Evolutionary conservation across 2,329 filamentous ascomycete species (phyloP).

Genomic region (Tolypocladium pustulatum): DNA sequence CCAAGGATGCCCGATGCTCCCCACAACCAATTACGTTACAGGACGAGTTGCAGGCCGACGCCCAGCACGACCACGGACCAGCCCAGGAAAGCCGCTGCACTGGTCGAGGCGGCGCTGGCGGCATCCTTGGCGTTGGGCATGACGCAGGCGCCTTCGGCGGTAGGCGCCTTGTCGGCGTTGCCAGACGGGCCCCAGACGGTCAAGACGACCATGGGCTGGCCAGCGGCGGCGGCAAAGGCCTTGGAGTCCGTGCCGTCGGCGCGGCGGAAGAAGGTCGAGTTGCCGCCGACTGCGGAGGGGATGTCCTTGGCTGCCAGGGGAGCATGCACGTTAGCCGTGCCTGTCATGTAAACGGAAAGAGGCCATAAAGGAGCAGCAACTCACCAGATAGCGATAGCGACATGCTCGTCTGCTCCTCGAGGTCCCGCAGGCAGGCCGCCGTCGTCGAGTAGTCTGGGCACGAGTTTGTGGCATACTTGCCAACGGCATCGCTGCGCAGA

Average conservation of each 20-base stretch:
- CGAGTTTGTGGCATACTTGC: not conserved
- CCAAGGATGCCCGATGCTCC: too few species aligned
- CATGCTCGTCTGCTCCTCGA: not conserved
- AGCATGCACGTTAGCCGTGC: not conserved
- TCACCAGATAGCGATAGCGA: not conserved
- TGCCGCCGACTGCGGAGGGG: not conserved
- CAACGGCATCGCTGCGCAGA: not conserved
- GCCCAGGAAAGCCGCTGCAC: not conserved
- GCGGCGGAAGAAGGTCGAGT: conserved; percentile 3
- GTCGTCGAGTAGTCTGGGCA: conserved; percentile 1
- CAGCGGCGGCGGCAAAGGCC: not conserved
- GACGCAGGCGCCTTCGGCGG: not conserved
- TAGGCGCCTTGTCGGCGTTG: not conserved
- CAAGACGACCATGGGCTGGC: conserved; percentile 3
- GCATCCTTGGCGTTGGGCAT: not conserved
- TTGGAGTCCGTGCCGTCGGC: not conserved
- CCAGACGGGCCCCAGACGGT: conserved; percentile 1
- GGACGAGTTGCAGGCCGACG: not conserved
- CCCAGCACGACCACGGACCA: not conserved
- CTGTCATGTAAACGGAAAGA: not conserved
- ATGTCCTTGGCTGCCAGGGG: not conserved
- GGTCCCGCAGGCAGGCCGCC: conserved; percentile 3
- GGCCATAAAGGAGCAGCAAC: not conserved
- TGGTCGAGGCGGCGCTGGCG: not conserved
- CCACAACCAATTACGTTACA: not conserved